A percentile compares a stretch with the other conserved stretches of the same genome.
phyloP scores from a whole-genome alignment of 164 flowering plant species.

The Houttuynia cordata region DNA sequence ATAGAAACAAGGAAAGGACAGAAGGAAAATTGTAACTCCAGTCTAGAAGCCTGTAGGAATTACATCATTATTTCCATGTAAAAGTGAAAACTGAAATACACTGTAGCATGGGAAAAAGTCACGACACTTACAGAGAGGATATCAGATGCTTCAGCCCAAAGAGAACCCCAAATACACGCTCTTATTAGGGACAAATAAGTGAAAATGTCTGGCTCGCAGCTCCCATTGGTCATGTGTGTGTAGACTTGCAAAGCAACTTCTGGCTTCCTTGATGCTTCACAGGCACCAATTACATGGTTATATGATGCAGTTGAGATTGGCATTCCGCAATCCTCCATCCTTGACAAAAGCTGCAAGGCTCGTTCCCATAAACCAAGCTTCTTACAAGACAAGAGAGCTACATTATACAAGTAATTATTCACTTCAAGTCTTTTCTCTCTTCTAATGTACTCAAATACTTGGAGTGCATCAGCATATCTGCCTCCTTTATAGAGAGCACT shows the following conservation, averaged over 20 bases:
- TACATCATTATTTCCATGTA: no score
- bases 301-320: constrained; percentile 45
- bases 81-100: neutral
- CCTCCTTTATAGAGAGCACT: constrained; percentile 48
- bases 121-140: constrained; percentile 50
- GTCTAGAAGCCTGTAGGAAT: neutral
- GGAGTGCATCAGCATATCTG: constrained; percentile 49
- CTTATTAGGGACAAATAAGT: constrained; percentile 64
- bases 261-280: constrained; percentile 78
- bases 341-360: constrained; percentile 75
- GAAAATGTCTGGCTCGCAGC: constrained; percentile 56
- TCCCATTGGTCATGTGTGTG: constrained; percentile 62
- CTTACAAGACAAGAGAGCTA: constrained; percentile 64
- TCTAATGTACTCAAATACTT: constrained; percentile 48
- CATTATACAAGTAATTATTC: constrained; percentile 48
- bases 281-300: constrained; percentile 66
- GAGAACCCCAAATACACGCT: constrained; percentile 74
- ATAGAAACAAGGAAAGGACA: neutral
- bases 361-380: constrained; percentile 67
- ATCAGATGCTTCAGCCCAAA: constrained; percentile 57
- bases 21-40: neutral
- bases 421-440: constrained; percentile 21
- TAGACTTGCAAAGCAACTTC: constrained; percentile 69
- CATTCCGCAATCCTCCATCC: constrained; percentile 63
- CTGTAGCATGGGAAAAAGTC: neutral